Conservation (phyloP, 306 rosid species). For the Cajanus cajan region DNA sequence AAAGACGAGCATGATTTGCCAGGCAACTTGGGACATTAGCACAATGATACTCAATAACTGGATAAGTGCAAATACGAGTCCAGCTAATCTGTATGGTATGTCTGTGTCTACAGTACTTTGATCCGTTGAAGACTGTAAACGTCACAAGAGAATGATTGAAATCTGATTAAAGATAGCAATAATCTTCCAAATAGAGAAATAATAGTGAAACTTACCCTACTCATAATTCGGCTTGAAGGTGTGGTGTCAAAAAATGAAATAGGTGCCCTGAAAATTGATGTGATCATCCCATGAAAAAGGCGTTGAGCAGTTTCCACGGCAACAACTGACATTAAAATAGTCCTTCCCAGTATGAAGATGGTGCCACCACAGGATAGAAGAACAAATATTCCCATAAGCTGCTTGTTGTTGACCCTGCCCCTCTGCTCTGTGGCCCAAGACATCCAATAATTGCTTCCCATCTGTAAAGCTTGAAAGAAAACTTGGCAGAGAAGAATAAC, state of each 20-base stretch:
- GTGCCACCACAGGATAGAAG: constrained; percentile 85
- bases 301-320: constrained; percentile 76
- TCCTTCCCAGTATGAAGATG: constrained; percentile 80
- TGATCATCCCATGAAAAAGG: constrained; percentile 74
- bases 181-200: neutral
- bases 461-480: constrained; percentile 76
- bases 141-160: neutral
- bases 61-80: constrained; percentile 81
- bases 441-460: constrained; percentile 95
- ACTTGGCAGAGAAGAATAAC: constrained; percentile 82
- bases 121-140: constrained; percentile 74
- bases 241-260: constrained; percentile 78
- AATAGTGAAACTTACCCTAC: constrained; percentile 56
- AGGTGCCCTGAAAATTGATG: constrained; percentile 79
- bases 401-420: constrained; percentile 42
- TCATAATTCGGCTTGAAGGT: constrained; percentile 84
- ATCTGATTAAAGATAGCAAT: neutral
- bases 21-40: constrained; percentile 78
- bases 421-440: constrained; percentile 81
- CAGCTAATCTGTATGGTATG: constrained; percentile 83
- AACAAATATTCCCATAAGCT: constrained; percentile 55
- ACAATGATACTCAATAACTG: constrained; percentile 70
- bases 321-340: constrained; percentile 68
- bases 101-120: constrained; percentile 89
- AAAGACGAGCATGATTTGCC: constrained; percentile 79